Percentiles rank a stretch among this genome's conserved stretches.
Evolutionary conservation across 768 basidiomycete genomes (phyloP).

Genomic region (Pleurotus salmoneostramineus): DNA sequence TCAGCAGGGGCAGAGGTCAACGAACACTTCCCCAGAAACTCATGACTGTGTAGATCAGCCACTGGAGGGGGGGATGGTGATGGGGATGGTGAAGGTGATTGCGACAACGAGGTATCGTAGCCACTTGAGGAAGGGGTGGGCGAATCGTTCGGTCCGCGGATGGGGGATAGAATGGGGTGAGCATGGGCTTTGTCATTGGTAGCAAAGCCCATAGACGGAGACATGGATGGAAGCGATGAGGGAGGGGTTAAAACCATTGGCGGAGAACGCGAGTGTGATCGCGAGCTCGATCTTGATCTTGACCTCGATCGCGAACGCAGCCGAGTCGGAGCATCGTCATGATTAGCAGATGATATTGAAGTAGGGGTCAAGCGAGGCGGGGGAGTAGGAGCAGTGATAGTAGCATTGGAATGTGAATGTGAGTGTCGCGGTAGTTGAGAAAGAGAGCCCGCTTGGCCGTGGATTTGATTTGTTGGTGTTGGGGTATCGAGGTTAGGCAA

Average conservation of each 20-base stretch:
- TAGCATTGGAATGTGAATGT: conserved; percentile 47
- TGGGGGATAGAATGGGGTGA: conserved; percentile 18
- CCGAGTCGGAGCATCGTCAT: conserved; percentile 12
- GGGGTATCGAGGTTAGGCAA: conserved; percentile 37
- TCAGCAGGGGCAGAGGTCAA: neutral
- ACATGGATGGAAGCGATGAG: neutral
- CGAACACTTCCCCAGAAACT: neutral
- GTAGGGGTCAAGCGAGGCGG: conserved; percentile 18
- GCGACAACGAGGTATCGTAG: conserved; percentile 47
- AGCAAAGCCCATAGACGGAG: conserved; percentile 15
- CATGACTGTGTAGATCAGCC: conserved; percentile 18
- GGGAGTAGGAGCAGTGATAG: conserved; percentile 41
- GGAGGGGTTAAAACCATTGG: conserved; percentile 1
- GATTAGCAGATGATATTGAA: conserved; percentile 15
- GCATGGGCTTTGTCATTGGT: neutral
- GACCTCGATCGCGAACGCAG: conserved; percentile 11
- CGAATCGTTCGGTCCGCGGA: conserved; percentile 36
- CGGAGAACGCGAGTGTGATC: conserved; percentile 21
- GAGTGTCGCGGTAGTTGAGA: conserved; percentile 26
- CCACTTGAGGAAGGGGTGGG: conserved; percentile 59
- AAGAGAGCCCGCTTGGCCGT: conserved; percentile 18
- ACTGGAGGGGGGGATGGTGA: conserved; percentile 33
- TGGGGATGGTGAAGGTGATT: conserved; percentile 36
- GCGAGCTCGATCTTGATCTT: conserved; percentile 14
- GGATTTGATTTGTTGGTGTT: conserved; percentile 27